A percentile compares a stretch with the other conserved stretches of the same genome.
These are phyloP conservation scores for Lolium rigidum DNA, from an alignment of 176 grass and related monocot genomes.

Conservation along the genomic window DNA sequence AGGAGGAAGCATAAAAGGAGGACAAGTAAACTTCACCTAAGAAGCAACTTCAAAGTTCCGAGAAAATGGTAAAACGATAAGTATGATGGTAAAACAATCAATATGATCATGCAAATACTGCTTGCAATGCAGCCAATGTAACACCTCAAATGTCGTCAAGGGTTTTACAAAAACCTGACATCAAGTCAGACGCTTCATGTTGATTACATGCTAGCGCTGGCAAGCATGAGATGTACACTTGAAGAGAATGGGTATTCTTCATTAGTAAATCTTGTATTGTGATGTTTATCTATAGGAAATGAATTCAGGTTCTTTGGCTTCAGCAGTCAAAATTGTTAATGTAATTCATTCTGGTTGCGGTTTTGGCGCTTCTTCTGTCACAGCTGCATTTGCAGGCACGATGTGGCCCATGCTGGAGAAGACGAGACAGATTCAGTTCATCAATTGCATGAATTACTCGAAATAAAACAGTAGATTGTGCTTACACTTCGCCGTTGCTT, in stretches of 20 bases:
- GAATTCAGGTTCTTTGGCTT: constrained; percentile 34
- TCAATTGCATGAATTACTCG: neutral
- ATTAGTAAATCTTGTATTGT: constrained; percentile 32
- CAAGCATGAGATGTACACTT: constrained; percentile 45
- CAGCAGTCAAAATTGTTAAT: constrained; percentile 25
- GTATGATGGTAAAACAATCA: neutral
- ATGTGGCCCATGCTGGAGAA: constrained; percentile 17
- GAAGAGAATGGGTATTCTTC: constrained; percentile 37
- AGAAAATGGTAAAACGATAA: neutral
- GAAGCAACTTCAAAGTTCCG: constrained; percentile 6
- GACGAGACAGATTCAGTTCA: neutral
- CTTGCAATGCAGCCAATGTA: constrained; percentile 11
- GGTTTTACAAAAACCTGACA: constrained; percentile 32
- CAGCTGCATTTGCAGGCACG: constrained; percentile 15
- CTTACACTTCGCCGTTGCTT: constrained; percentile 50
- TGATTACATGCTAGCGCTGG: constrained; percentile 45
- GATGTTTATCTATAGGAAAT: constrained; percentile 43
- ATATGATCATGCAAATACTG: constrained; percentile 28
- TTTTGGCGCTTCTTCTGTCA: constrained; percentile 31
- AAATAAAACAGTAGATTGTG: neutral
- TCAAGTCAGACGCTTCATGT: constrained; percentile 29
- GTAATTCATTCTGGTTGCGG: constrained; percentile 33
- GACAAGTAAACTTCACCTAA: neutral
- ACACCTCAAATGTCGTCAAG: neutral
- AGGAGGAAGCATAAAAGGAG: neutral